phyloP scores from a whole-genome alignment of 768 basidiomycete genomes.

The Auriscalpium orientale region DNA sequence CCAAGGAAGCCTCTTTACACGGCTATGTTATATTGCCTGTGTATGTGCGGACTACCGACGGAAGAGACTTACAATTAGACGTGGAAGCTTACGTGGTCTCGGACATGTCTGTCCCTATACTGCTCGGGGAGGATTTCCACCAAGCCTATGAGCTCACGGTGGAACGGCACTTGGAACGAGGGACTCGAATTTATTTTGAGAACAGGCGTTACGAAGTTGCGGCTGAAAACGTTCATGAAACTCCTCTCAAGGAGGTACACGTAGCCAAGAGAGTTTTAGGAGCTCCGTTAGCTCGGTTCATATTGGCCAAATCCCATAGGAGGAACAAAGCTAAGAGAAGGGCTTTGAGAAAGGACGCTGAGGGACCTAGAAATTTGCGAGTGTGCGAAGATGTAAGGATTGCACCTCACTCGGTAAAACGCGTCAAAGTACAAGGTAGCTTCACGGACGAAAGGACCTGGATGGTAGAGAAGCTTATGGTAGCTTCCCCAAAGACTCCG shows the following conservation, averaged over 20 bases:
- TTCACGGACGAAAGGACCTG: not conserved
- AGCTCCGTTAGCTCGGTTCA: not conserved
- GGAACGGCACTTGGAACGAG: constrained; percentile 9
- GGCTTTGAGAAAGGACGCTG: not conserved
- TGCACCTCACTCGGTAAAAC: not conserved
- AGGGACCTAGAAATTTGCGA: not conserved
- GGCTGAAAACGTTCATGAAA: not conserved
- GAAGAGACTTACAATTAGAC: constrained; percentile 18
- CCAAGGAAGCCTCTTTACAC: constrained; percentile 12
- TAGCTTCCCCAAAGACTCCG: not conserved
- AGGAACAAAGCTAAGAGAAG: not conserved
- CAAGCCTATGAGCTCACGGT: constrained; percentile 27
- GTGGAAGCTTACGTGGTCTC: constrained; percentile 16
- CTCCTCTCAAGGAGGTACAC: not conserved
- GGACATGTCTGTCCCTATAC: constrained; percentile 17
- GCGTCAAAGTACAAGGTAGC: not conserved
- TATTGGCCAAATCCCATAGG: not conserved
- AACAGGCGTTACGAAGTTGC: constrained; percentile 1
- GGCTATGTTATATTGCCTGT: constrained; percentile 20
- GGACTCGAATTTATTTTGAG: constrained; percentile 13
- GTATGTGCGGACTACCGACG: constrained; percentile 19
- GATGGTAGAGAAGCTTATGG: not conserved
- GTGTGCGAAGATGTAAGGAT: not conserved
- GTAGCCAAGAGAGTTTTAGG: not conserved
- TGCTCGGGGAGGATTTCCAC: constrained; percentile 19